Evolutionary conservation across 352 stramenopile species (phyloP).

Genomic region (Elongisporangium prolatum): DNA sequence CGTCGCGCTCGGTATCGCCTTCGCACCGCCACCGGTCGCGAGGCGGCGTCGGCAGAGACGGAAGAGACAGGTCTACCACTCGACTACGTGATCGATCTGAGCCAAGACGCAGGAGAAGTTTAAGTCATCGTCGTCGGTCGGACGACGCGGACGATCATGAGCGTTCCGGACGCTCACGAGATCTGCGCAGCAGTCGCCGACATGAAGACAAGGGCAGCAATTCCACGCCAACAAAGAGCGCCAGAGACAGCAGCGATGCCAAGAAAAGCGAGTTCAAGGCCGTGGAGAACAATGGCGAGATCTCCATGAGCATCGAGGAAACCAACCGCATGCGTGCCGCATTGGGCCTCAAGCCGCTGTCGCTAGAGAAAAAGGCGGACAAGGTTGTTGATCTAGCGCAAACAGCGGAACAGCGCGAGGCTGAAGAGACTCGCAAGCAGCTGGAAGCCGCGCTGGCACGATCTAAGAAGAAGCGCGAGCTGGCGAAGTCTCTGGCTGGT

Average conservation of each 20-base stretch:
- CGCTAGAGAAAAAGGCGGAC: slow-evolving; percentile 38
- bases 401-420: slow-evolving; percentile 42
- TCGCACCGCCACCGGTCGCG: not conserved
- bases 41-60: not conserved
- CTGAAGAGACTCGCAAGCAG: slow-evolving; percentile 36
- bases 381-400: slow-evolving; percentile 69
- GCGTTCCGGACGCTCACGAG: not conserved
- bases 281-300: slow-evolving; percentile 72
- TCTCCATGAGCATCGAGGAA: slow-evolving; percentile 79
- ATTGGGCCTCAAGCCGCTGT: slow-evolving; percentile 73
- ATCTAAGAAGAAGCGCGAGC: slow-evolving; percentile 65
- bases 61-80: not conserved
- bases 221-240: not conserved
- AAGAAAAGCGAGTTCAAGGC: slow-evolving; percentile 13
- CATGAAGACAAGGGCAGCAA: not conserved
- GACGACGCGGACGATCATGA: not conserved
- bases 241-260: not conserved
- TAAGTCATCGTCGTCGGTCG: not conserved
- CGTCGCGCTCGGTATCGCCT: not conserved
- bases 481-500: slow-evolving; percentile 61
- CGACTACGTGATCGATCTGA: not conserved
- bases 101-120: not conserved
- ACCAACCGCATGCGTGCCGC: slow-evolving; percentile 70
- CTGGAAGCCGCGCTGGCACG: slow-evolving; percentile 56
- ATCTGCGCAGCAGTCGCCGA: not conserved